phyloP scores from a whole-genome alignment of 345 rosid species.

The sweet orange (Citrus sinensis) region DVS_A1.0 CM039163.1:48831001-48831500 shows the following conservation, averaged over 20 bases:
- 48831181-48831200: constrained; percentile 20
- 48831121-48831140: constrained; percentile 27
- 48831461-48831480: background rate
- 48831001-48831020: constrained; percentile 25
- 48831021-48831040: background rate
- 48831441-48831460: background rate
- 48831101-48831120: constrained; percentile 23
- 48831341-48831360: constrained; percentile 21
- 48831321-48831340: background rate
- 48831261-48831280: constrained; percentile 7
- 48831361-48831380: constrained; percentile 10
- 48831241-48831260: constrained; percentile 23
- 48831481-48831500: background rate
- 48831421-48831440: background rate
- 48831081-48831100: background rate
- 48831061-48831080: background rate
- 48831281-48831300: background rate
- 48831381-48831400: constrained; percentile 8
- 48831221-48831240: constrained; percentile 21
- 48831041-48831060: background rate
- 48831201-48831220: constrained; percentile 25
- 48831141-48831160: constrained; percentile 22
- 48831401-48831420: constrained; percentile 23
- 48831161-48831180: constrained; percentile 24
- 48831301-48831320: background rate